These are phyloP conservation scores for Rhynchospora breviuscula DNA, from an alignment of 176 grass and related monocot genomes.

Conservation along the genomic window DNA sequence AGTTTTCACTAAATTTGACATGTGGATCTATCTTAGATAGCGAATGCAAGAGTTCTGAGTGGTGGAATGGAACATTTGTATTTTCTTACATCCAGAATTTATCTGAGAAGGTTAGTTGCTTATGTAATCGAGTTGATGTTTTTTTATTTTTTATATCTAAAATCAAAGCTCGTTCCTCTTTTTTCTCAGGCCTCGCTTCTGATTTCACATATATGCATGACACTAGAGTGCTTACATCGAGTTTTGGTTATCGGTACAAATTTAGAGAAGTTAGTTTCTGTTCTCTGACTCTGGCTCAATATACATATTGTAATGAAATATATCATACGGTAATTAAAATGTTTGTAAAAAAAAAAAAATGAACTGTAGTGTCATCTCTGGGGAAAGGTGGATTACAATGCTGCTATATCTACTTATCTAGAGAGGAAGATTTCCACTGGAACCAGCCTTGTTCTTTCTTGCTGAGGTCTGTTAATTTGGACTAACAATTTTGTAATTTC, in stretches of 20 bases:
- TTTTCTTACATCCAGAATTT: conserved; percentile 75
- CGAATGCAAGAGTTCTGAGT: conserved; percentile 49
- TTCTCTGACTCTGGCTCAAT: neutral
- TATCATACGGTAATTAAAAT: neutral
- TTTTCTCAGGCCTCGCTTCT: conserved; percentile 65
- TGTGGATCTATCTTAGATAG: conserved; percentile 46
- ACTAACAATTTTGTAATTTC: neutral
- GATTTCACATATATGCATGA: conserved; percentile 70
- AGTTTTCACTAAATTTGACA: conserved; percentile 9
- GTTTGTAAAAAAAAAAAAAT: neutral
- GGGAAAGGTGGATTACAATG: conserved; percentile 65
- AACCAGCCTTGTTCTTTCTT: conserved; percentile 50
- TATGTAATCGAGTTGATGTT: neutral
- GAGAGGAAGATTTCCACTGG: conserved; percentile 41
- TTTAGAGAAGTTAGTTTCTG: conserved; percentile 55
- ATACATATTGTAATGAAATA: neutral
- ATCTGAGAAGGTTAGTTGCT: conserved; percentile 50
- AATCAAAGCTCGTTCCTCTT: neutral
- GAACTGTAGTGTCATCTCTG: conserved; percentile 55
- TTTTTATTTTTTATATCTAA: neutral
- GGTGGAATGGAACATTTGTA: conserved; percentile 39
- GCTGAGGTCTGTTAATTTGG: conserved; percentile 55
- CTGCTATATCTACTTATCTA: conserved; percentile 49
- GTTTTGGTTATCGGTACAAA: conserved; percentile 73
- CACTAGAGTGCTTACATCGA: conserved; percentile 37